Base-by-base conservation (phyloP, 345 rosid genomes). In the Physaria fendleri region DNA sequence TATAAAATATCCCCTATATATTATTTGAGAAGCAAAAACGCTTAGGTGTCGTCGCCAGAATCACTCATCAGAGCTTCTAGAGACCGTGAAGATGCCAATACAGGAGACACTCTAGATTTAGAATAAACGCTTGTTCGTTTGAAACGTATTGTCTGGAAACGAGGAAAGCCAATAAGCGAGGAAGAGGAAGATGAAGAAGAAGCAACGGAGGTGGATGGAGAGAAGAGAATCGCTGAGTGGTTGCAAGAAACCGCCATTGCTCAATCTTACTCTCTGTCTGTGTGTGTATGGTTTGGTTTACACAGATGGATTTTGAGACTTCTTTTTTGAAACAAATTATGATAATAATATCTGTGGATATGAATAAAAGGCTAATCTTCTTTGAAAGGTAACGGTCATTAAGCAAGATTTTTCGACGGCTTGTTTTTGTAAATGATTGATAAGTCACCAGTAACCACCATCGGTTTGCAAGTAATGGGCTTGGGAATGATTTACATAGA, bases 1-100 rank as follows among this genome's bases (percentile, higher is more conserved):
- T n/a, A n/a, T n/a, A n/a, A n/a, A n/a, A n/a, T n/a, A n/a, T n/a
- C n/a, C n/a, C n/a, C n/a, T n/a, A n/a, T n/a, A n/a, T n/a, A n/a
- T n/a, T n/a, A n/a, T n/a, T n/a, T n/a, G n/a, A n/a, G n/a, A n/a
- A n/a, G n/a, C n/a, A n/a, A n/a, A n/a, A n/a, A n/a, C n/a, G n/a
- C n/a, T n/a, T n/a, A n/a, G n/a, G n/a, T n/a, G n/a, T n/a, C 98
- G 41, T 88, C 98, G 50, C 98, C n/a, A n/a, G n/a, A 92, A 66
- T 92, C 96, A 49, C 88, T 88, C 10, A 92, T 78, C 38, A 92
- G 81, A 71, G 94, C 96, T 71, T 78, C 53, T 0, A 92, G 89
- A 23, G 90, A 78, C 2, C 66, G 62, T 5, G 86, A 71, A 40
- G 90, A 70, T 14, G 84, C 77, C 0, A 71, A 62, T 56, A 73